Evolutionary conservation across 257 asterid species (phyloP), one percentile per base, ranked within the genome.

Genomic region (Mitragyna speciosa): DNA sequence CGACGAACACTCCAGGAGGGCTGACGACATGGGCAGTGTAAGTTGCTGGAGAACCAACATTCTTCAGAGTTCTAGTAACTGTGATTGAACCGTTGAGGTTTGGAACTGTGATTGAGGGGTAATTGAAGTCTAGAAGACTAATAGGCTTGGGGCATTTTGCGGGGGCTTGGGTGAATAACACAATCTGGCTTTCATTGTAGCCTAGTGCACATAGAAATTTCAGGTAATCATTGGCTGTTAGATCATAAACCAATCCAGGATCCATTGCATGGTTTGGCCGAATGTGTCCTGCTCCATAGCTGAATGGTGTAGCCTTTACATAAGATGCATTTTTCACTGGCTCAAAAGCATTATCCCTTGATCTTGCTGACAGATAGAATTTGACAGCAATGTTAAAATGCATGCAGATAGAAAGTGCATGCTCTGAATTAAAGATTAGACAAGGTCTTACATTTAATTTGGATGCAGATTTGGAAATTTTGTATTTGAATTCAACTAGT

Each of bases 191-290:
- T 16, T 80, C 77, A 65, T 89, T 92, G 82, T 86, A 89, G 68
- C 97, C 96, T 22, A 87, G 85, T 16, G 94, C 82, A 75, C 97
- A 95, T 30, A 95, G 80, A 81, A 92, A 91, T 76, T 78, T 64
- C 61, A 95, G 80, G 90, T 95, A 91, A 77, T 95, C 99, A 1
- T 33, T 41, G 19, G 30, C 49, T 0, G 87, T 49, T 51, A 89
- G 76, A 81, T 95, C 99, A 14, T 95, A 95, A 19, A 95, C 93
- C 84, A 95, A 79, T 3, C 99, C 99, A 7, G 99, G 98, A 76
- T 95, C 93, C 97, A 90, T 89, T 19, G 99, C 99, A 0, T 93
- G 91, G 91, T 95, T 93, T 28, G 99, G 98, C 61, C 87, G 84
- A 58, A 93, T 87, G 51, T 95, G 97, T 14, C 99, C 99, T 75